These are phyloP conservation scores for Solanum arcanum DNA, from an alignment of 257 asterid genomes.

Conservation along the genomic window DNA sequence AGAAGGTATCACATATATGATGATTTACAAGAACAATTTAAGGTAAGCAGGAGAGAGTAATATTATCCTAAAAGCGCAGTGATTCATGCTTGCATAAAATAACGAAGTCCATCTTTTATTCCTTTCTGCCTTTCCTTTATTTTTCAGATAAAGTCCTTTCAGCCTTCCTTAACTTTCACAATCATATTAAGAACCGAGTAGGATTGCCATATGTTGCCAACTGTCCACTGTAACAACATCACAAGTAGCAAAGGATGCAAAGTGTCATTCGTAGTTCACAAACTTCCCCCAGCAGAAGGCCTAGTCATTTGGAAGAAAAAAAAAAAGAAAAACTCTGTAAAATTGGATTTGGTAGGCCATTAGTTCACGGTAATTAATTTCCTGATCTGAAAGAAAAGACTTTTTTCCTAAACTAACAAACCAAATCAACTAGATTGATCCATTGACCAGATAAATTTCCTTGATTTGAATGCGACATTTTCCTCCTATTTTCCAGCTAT, in stretches of 20 bases:
- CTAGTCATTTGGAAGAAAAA: background rate
- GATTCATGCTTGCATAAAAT: background rate
- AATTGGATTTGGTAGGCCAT: background rate
- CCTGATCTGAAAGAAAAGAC: background rate
- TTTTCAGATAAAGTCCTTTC: background rate
- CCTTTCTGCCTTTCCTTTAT: background rate
- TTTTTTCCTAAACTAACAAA: background rate
- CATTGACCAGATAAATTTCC: background rate
- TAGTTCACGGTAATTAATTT: background rate
- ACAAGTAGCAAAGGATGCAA: background rate
- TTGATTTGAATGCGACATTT: background rate
- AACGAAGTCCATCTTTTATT: background rate
- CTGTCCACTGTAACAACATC: background rate
- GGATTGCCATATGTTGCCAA: background rate
- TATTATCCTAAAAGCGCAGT: background rate
- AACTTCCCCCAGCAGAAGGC: background rate
- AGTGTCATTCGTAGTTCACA: background rate
- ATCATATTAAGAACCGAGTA: background rate
- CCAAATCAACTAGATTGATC: background rate
- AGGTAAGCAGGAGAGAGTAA: background rate
- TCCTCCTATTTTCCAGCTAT: background rate
- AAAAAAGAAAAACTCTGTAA: background rate
- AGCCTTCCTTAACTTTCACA: background rate
- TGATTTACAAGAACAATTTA: background rate
- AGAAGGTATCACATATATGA: background rate